These are phyloP conservation scores for Schizonepeta tenuifolia DNA, from an alignment of 257 asterid species.

Conservation along the genomic window DNA sequence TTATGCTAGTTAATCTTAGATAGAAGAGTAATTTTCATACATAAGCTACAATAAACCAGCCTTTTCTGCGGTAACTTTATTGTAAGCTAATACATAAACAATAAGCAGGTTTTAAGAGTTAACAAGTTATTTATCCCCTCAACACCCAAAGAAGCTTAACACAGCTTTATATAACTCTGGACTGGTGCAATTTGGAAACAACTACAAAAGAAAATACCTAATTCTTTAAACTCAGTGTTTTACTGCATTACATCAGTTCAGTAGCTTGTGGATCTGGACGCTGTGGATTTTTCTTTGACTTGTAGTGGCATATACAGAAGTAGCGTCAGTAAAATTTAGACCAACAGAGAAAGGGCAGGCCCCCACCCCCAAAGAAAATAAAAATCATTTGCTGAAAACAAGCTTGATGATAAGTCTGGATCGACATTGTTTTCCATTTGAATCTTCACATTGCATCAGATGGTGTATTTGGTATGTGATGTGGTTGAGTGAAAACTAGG, in stretches of 20 bases:
- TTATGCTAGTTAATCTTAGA: neutral
- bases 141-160: too few species aligned
- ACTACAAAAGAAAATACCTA: neutral
- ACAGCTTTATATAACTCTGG: too few species aligned
- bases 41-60: neutral
- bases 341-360: neutral
- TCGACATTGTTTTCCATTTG: neutral
- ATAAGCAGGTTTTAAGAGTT: neutral
- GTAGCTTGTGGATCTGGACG: neutral
- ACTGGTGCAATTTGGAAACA: neutral
- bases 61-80: neutral
- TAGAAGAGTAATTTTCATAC: neutral
- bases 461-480: neutral
- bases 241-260: neutral
- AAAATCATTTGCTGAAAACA: neutral
- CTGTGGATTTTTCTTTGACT: neutral
- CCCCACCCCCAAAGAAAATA: neutral
- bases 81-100: neutral
- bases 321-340: neutral
- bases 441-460: neutral
- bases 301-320: neutral
- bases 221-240: neutral
- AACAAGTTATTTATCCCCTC: neutral
- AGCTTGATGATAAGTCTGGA: neutral
- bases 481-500: constrained; percentile 4